phyloP scores from a whole-genome alignment of 1,284 basidiomycete genomes.

The Bjerkandera adusta region DNA sequence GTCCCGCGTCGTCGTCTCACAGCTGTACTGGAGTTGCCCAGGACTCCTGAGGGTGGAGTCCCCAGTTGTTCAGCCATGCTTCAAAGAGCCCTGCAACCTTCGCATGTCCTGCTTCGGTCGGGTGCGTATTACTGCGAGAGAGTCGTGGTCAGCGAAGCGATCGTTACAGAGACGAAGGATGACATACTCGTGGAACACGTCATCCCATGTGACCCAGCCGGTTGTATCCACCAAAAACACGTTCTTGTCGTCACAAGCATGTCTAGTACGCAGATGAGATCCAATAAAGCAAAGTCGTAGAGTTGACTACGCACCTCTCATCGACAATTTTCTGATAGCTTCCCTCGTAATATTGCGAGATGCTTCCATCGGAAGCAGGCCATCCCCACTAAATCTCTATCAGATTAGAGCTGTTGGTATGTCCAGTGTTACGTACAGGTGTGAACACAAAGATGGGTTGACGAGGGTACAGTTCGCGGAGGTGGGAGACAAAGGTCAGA shows the following conservation, averaged over 20 bases:
- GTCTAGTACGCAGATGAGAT: conserved; percentile 18
- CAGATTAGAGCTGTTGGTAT: too few species aligned
- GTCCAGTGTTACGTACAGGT: conserved; percentile 34
- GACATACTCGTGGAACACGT: conserved; percentile 49
- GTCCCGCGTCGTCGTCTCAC: too few species aligned
- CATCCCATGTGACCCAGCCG: conserved; percentile 51
- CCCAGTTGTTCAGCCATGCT: conserved; percentile 43
- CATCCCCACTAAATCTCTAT: conserved; percentile 46
- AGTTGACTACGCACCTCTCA: conserved; percentile 32
- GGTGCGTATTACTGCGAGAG: conserved; percentile 45
- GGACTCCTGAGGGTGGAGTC: conserved; percentile 31
- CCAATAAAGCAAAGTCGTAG: neutral
- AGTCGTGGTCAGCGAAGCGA: neutral
- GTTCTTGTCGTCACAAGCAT: conserved; percentile 43
- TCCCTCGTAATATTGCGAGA: conserved; percentile 48
- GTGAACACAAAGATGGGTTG: conserved; percentile 56
- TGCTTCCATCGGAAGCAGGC: conserved; percentile 47
- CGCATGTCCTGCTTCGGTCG: conserved; percentile 43
- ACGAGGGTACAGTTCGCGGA: conserved; percentile 42
- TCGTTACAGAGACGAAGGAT: neutral
- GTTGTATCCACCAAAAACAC: conserved; percentile 57
- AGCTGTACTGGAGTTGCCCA: conserved; percentile 32
- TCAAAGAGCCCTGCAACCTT: conserved; percentile 48
- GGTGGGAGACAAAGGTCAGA: conserved; percentile 39
- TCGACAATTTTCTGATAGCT: conserved; percentile 45